Conservation (phyloP, 2,329 filamentous ascomycete species). For the Akanthomyces lecanii region DNA sequence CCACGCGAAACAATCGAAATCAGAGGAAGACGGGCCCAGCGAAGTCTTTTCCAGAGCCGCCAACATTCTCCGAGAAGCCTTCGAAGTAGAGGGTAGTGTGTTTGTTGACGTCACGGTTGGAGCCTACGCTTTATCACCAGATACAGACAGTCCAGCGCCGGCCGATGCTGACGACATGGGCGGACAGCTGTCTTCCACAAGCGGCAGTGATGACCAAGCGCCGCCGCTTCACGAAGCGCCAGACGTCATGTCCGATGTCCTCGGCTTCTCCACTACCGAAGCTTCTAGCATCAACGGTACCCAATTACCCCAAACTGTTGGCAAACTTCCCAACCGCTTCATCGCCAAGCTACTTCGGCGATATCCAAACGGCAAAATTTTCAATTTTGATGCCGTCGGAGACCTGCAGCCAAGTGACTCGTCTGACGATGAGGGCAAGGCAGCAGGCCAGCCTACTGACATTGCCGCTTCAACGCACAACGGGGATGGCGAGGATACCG, state of each 20-base stretch:
- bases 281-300: constrained; percentile 6
- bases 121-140: constrained; percentile 12
- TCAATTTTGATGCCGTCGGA: constrained; percentile 28
- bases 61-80: constrained; percentile 38
- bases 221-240: background rate
- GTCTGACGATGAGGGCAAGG: background rate
- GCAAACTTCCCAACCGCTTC: constrained; percentile 26
- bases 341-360: constrained; percentile 28
- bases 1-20: background rate
- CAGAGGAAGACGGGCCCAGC: background rate
- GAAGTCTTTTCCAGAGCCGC: constrained; percentile 39
- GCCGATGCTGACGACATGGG: background rate
- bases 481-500: too few relatives aligned
- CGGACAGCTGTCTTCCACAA: constrained; percentile 4
- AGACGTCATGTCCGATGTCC: constrained; percentile 19
- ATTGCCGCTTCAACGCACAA: too few relatives aligned
- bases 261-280: constrained; percentile 23
- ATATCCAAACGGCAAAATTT: constrained; percentile 32
- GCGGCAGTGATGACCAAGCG: constrained; percentile 1
- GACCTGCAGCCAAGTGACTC: constrained; percentile 21
- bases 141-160: background rate
- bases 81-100: constrained; percentile 38
- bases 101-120: constrained; percentile 30
- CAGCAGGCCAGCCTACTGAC: background rate
- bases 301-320: constrained; percentile 13